Evolutionary conservation across 1,139 yeast genomes (phyloP).

Genomic region (Magnusiomyces sp.): DNA sequence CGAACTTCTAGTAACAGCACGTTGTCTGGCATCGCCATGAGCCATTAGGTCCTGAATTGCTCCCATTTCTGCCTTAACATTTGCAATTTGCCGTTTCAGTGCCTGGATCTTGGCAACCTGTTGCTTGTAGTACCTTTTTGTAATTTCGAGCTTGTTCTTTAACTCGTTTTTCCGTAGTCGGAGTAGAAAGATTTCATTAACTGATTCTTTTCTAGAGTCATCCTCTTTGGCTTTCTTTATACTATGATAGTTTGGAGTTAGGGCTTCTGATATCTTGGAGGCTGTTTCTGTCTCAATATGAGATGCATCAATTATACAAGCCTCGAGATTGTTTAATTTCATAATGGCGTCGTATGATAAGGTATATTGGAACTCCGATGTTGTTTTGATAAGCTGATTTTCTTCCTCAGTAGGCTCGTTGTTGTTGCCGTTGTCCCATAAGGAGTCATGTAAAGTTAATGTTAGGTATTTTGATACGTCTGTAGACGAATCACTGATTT

Average conservation of each 20-base stretch:
- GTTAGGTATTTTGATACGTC: constrained; percentile 1
- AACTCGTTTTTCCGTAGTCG: not conserved
- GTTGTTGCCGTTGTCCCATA: constrained; percentile 10
- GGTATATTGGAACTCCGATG: constrained; percentile 8
- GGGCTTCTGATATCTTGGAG: constrained; percentile 7
- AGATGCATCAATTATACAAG: constrained; percentile 35
- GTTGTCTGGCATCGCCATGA: not conserved
- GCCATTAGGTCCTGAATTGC: not conserved
- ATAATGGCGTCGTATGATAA: constrained; percentile 38
- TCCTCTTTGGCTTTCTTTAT: constrained; percentile 4
- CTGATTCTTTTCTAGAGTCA: too few relatives aligned
- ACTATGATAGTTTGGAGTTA: not conserved
- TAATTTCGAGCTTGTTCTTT: not conserved
- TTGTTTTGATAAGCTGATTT: too few relatives aligned
- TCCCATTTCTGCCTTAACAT: not conserved
- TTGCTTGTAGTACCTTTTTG: not conserved
- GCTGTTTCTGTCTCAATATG: constrained; percentile 3
- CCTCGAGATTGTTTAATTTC: constrained; percentile 39
- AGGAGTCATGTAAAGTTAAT: not conserved
- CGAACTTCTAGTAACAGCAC: not conserved
- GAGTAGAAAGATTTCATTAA: not conserved
- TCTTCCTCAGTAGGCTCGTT: too few relatives aligned
- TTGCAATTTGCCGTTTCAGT: not conserved
- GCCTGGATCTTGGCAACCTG: not conserved
- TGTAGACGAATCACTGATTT: not conserved